phyloP scores from a whole-genome alignment of 164 flowering plant genomes.

The Warburgia ugandensis region DNA sequence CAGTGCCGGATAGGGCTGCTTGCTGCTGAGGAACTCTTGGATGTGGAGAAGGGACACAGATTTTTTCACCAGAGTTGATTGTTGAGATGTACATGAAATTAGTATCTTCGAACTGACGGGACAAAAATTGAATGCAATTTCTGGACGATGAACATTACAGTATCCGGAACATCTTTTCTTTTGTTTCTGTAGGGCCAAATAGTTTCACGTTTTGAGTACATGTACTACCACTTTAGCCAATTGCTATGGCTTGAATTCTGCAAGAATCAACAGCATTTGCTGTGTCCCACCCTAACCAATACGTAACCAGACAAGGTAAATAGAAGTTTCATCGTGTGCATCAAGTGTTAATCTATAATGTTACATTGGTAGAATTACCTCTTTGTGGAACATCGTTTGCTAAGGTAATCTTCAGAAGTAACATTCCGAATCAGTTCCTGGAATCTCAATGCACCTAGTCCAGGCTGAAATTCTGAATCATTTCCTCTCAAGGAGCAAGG shows the following conservation, averaged over 20 bases:
- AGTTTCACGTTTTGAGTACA: too few relatives aligned
- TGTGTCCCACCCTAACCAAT: too few relatives aligned
- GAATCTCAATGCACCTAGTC: conserved; percentile 68
- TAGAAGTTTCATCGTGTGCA: too few relatives aligned
- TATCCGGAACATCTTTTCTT: too few relatives aligned
- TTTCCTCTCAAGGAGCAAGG: conserved; percentile 68
- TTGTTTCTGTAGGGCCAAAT: too few relatives aligned
- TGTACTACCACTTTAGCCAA: too few relatives aligned
- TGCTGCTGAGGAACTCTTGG: conserved; percentile 53
- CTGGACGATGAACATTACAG: too few relatives aligned
- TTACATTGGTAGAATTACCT: too few relatives aligned
- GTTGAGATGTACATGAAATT: conserved; percentile 25
- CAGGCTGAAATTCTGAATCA: conserved; percentile 61
- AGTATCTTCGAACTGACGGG: conserved; percentile 12
- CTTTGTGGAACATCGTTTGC: conserved; percentile 51
- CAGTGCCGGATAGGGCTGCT: conserved; percentile 50
- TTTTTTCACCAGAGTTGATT: conserved; percentile 46
- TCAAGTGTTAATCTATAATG: too few relatives aligned
- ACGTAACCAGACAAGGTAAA: too few relatives aligned
- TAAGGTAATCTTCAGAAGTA: conserved; percentile 38
- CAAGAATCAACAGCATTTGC: too few relatives aligned
- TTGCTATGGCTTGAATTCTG: too few relatives aligned
- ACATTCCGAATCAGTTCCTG: conserved; percentile 38
- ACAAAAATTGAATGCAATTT: background rate
- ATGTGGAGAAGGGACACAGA: conserved; percentile 69